Conservation (phyloP, 768 basidiomycete genomes). For the Zangia roseola region DNA sequence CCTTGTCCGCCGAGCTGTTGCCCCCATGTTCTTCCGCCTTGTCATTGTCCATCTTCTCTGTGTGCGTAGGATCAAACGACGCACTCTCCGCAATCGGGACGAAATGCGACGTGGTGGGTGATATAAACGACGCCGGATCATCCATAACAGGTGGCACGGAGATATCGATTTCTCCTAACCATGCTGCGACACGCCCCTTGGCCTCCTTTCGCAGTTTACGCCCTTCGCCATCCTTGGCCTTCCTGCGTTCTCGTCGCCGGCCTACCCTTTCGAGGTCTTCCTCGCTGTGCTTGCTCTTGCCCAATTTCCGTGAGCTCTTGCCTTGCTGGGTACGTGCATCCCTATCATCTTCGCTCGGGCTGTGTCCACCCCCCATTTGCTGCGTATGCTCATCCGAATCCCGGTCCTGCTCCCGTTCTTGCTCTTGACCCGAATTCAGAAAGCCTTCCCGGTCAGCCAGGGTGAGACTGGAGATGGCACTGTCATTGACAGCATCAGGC, state of each 20-base stretch:
- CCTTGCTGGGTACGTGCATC: conserved; percentile 32
- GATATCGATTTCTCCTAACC: conserved; percentile 68
- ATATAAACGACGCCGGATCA: conserved; percentile 32
- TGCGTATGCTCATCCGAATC: conserved; percentile 35
- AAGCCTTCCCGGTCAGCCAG: conserved; percentile 33
- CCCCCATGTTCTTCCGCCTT: conserved; percentile 4
- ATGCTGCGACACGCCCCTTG: conserved; percentile 74
- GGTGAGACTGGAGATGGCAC: conserved; percentile 48
- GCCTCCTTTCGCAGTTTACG: conserved; percentile 44
- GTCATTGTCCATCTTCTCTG: conserved; percentile 6
- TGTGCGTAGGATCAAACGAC: conserved; percentile 16
- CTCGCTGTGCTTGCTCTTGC: conserved; percentile 26
- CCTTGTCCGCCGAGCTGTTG: conserved; percentile 10
- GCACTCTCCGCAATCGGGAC: conserved; percentile 25
- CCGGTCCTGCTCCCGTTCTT: conserved; percentile 29
- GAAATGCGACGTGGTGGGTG: conserved; percentile 29
- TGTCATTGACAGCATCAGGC: conserved; percentile 36
- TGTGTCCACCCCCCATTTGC: conserved; percentile 25
- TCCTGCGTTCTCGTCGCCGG: conserved; percentile 27
- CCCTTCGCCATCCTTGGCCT: conserved; percentile 36
- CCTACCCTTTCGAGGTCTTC: conserved; percentile 27
- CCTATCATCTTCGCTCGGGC: conserved; percentile 32
- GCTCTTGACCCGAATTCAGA: conserved; percentile 12
- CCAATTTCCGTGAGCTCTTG: conserved; percentile 19
- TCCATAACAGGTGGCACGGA: conserved; percentile 50